These are phyloP conservation scores for Globisporangium viniferum DNA, from an alignment of 352 stramenopile genomes.

Conservation along the genomic window DNA sequence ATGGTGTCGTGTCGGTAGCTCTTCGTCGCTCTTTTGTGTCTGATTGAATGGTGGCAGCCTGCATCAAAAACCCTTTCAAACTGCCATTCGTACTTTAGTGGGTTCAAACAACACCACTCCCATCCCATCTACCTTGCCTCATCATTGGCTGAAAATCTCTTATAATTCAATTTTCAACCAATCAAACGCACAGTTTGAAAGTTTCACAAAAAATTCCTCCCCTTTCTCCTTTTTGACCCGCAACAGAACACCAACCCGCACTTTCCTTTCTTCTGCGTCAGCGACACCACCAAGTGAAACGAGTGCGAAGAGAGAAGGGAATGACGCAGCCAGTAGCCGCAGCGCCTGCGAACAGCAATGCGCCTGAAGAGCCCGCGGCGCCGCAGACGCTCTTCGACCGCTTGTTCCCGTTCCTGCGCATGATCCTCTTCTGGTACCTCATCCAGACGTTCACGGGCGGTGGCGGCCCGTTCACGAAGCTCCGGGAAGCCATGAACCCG, in stretches of 20 bases:
- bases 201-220: neutral
- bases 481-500: conserved; percentile 17
- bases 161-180: neutral
- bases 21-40: neutral
- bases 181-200: neutral
- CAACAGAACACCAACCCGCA: neutral
- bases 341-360: conserved; percentile 2
- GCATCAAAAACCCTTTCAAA: conserved; percentile 4
- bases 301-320: neutral
- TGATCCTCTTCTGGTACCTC: conserved; percentile 82
- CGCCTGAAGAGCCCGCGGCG: conserved; percentile 9
- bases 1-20: neutral
- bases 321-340: conserved; percentile 11
- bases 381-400: conserved; percentile 51
- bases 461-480: conserved; percentile 11
- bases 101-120: neutral
- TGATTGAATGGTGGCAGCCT: conserved; percentile 10
- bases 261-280: conserved; percentile 2
- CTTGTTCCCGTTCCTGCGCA: conserved; percentile 62
- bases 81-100: conserved; percentile 8
- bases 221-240: neutral
- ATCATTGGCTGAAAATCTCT: neutral
- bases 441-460: conserved; percentile 48
- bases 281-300: neutral
- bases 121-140: neutral